These are phyloP conservation scores for Neoboletus brunneissimus DNA, from an alignment of 768 basidiomycete species.

Conservation along the genomic window DNA sequence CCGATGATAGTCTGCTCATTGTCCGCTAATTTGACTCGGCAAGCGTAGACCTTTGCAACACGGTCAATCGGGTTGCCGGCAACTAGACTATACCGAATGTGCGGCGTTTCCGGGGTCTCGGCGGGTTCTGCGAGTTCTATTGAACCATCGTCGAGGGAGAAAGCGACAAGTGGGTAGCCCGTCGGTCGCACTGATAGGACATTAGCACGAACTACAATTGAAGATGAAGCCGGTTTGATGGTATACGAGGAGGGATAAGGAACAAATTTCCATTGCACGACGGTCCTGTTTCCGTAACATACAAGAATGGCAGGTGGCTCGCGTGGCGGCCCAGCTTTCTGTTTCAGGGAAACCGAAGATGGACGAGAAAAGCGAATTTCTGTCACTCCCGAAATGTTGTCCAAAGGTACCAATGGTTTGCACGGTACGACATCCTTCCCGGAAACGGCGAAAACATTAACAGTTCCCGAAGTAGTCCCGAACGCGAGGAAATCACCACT, in stretches of 20 bases:
- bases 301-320: conserved; percentile 38
- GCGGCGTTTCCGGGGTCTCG: conserved; percentile 40
- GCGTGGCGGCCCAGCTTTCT: conserved; percentile 14
- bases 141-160: conserved; percentile 62
- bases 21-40: conserved; percentile 50
- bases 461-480: conserved; percentile 64
- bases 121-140: conserved; percentile 59
- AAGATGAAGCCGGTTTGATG: conserved; percentile 45
- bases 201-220: conserved; percentile 45
- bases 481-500: conserved; percentile 62
- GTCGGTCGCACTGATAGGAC: conserved; percentile 49
- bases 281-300: conserved; percentile 58
- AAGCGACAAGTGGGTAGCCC: conserved; percentile 50
- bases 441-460: conserved; percentile 61
- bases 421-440: conserved; percentile 36
- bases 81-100: conserved; percentile 47
- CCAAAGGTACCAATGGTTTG: conserved; percentile 42
- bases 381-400: conserved; percentile 48
- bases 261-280: conserved; percentile 49
- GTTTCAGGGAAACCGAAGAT: conserved; percentile 9
- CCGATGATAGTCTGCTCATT: conserved; percentile 52
- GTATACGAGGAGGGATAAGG: conserved; percentile 22
- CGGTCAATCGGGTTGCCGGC: conserved; percentile 58
- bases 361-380: conserved; percentile 47
- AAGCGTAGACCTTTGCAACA: conserved; percentile 53